Evolutionary conservation across 768 basidiomycete genomes (phyloP), one percentile per base, ranked within the genome.

Genomic region (Pleurotus eryngii): DNA sequence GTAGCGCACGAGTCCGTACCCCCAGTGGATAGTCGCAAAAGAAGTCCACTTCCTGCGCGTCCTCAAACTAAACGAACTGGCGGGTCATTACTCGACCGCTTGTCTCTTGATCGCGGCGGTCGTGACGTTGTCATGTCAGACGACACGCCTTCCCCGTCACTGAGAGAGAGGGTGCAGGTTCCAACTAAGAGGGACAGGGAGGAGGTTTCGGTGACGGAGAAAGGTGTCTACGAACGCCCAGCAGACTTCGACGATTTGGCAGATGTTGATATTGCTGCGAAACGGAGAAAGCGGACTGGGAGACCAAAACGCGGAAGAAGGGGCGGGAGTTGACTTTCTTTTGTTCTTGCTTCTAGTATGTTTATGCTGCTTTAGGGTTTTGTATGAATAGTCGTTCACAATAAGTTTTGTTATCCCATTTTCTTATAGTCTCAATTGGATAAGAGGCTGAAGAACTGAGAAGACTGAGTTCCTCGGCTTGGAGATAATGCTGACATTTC

Each of bases 181-280:
- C 76, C 76, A 7, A 67, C 72, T 27, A 78, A 78, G 61, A 65
- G 77, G 57, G 74, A 74, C 57, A 65, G 69, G 27, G 72, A 74
- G 0, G 74, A 75, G n/a, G 66, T 71, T 64, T 39, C 40, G 42
- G 40, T 53, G 39, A 43, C 37, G 4, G 57, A 64, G 59, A 57
- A 14, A 43, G 20, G 39, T 53, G 48, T 30, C 12, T 37, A 39
- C 22, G 68, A 69, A 24, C 53, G 56, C 6, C 57, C 63, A 3
- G 68, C 68, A 47, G 73, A 73, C 30, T 35, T 26, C 27, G 64
- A 51, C 6, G 74, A 72, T 35, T 70, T 67, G 48, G 67, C 63
- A 9, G 62, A 58, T n/a, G 63, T 64, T 24, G 68, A 69, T 40
- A 53, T 61, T 18, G 38, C 61, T 3, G 27, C 59, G 26, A 75